These are phyloP conservation scores for Salix arbutifolia DNA, from an alignment of 345 rosid species.

Conservation along the genomic window DNA sequence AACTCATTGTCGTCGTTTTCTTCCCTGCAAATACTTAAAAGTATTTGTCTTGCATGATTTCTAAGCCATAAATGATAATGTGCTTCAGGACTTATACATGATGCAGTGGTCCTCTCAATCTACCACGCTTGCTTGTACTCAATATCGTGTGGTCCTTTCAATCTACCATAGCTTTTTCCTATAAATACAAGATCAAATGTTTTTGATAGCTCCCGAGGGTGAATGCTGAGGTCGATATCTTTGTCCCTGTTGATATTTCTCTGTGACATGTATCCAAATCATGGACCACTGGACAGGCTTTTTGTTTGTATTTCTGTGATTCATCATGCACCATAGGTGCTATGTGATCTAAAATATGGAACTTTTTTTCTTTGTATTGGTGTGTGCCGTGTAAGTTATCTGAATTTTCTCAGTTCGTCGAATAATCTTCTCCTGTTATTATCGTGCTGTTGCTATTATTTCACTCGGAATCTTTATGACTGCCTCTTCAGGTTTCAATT, in stretches of 20 bases:
- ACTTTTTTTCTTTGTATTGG: background rate
- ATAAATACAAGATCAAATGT: background rate
- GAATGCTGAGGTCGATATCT: constrained; percentile 7
- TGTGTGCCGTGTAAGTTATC: background rate
- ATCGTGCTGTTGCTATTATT: background rate
- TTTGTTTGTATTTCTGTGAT: background rate
- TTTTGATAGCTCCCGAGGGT: constrained; percentile 15
- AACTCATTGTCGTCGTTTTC: constrained; percentile 7
- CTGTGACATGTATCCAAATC: background rate
- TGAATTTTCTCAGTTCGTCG: background rate
- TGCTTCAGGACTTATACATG: background rate
- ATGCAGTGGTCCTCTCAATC: constrained; percentile 26
- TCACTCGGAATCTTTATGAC: background rate
- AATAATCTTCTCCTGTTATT: background rate
- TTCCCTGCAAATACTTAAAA: background rate
- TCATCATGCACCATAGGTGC: background rate
- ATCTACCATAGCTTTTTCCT: background rate
- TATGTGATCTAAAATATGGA: background rate
- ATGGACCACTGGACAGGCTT: constrained; percentile 18
- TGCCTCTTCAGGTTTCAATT: background rate
- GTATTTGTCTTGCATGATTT: background rate
- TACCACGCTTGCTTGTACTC: constrained; percentile 1
- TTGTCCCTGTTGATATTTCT: background rate
- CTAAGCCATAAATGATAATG: background rate
- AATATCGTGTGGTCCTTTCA: constrained; percentile 24